Conservation (phyloP, 139 green algal species). For the Bryopsis sp. region DNA sequence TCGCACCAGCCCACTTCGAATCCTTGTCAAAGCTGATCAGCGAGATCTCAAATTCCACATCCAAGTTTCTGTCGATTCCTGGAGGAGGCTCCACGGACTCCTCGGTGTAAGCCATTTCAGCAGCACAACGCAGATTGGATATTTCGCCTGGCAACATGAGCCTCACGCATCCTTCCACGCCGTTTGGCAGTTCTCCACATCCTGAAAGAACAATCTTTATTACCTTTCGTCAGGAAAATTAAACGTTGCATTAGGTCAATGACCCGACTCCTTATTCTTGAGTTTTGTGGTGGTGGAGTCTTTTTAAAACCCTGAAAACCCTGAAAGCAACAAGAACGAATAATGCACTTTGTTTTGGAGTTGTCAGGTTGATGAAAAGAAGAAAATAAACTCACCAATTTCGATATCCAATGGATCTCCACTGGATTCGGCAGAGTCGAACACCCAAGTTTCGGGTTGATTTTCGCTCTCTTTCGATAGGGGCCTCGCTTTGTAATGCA, state of each 20-base stretch:
- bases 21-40: conserved; percentile 56
- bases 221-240: neutral
- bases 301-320: no score
- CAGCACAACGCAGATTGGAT: conserved; percentile 23
- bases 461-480: neutral
- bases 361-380: no score
- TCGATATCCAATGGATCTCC: no score
- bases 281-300: no score
- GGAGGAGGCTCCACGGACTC: neutral
- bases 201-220: conserved; percentile 18
- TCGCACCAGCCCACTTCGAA: conserved; percentile 25
- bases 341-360: no score
- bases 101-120: conserved; percentile 3
- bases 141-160: conserved; percentile 69
- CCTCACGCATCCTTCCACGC: conserved; percentile 51
- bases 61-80: neutral
- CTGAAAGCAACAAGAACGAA: no score
- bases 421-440: no score
- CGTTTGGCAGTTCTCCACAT: conserved; percentile 47
- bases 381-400: no score
- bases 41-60: conserved; percentile 60
- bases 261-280: no score
- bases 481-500: conserved; percentile 44
- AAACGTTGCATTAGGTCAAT: no score
- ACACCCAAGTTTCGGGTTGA: no score